phyloP scores from a whole-genome alignment of 139 green algal species.

The Chloropicon primus region DNA sequence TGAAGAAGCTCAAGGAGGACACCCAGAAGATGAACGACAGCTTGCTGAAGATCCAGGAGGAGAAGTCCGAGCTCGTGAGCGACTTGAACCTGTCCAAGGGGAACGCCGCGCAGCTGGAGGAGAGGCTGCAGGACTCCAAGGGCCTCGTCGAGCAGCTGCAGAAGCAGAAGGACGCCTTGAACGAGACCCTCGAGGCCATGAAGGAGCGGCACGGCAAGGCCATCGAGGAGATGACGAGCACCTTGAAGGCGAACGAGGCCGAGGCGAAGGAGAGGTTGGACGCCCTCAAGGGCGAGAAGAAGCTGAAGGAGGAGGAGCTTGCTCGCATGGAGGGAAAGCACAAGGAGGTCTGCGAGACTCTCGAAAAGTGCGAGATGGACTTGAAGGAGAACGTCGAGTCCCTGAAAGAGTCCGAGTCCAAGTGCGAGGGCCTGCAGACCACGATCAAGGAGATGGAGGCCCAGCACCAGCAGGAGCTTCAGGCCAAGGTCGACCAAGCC shows the following conservation, averaged over 20 bases:
- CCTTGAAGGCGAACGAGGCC: neutral
- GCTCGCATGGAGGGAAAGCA: neutral
- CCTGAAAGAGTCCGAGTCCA: neutral
- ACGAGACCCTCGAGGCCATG: neutral
- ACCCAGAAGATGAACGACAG: neutral
- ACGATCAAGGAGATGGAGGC: neutral
- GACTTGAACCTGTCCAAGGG: neutral
- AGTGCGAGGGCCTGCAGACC: neutral
- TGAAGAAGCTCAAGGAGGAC: neutral
- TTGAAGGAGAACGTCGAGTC: neutral
- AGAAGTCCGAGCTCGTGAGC: neutral
- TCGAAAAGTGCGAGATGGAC: neutral
- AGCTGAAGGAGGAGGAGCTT: neutral
- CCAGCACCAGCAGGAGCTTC: neutral
- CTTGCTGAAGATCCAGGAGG: neutral
- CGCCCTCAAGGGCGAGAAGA: neutral
- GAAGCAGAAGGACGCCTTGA: neutral
- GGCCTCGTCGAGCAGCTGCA: neutral
- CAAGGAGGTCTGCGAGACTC: neutral
- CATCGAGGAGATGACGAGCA: neutral
- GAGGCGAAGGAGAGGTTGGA: neutral
- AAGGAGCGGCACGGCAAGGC: neutral
- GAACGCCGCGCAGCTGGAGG: neutral
- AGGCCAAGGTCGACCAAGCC: neutral
- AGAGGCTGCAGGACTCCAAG: neutral